phyloP scores from a whole-genome alignment of 495 filamentous ascomycete genomes.

The Penicillium lividum region DNA sequence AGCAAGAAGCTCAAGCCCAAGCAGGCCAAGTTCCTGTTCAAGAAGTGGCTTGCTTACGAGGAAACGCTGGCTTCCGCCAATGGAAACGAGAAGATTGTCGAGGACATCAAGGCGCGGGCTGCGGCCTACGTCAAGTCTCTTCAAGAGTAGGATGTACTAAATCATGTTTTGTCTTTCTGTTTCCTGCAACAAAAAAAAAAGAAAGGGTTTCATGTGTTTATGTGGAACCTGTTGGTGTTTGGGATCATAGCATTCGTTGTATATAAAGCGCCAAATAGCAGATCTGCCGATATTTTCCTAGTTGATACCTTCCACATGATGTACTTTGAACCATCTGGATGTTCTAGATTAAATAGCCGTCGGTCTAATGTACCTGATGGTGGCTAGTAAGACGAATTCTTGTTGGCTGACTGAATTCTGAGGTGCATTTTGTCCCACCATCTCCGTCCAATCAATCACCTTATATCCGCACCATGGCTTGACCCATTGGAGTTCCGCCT shows the following conservation, averaged over 20 bases:
- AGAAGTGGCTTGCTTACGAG: constrained; percentile 81
- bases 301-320: constrained; percentile 10
- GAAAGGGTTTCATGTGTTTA: constrained; percentile 13
- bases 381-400: constrained; percentile 1
- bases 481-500: constrained; percentile 2
- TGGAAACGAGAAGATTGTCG: constrained; percentile 69
- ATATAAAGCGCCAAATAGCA: constrained; percentile 30
- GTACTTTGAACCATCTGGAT: background rate
- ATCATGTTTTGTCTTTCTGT: constrained; percentile 5
- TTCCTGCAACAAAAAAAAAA: constrained; percentile 22
- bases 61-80: constrained; percentile 53
- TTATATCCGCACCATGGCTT: constrained; percentile 21
- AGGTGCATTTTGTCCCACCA: constrained; percentile 5
- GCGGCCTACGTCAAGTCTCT: constrained; percentile 64
- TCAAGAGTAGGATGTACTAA: constrained; percentile 33
- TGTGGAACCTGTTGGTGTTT: constrained; percentile 30
- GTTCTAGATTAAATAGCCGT: background rate
- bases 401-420: constrained; percentile 8
- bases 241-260: constrained; percentile 33
- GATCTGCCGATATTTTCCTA: constrained; percentile 21
- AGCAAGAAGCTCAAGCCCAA: constrained; percentile 62
- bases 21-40: constrained; percentile 79
- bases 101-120: constrained; percentile 72
- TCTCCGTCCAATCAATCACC: constrained; percentile 20
- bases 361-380: constrained; percentile 6